Percentiles rank a stretch among this genome's conserved stretches.
phyloP scores from a whole-genome alignment of 495 filamentous ascomycete genomes.

The Lasiosphaeria ovina region DNA sequence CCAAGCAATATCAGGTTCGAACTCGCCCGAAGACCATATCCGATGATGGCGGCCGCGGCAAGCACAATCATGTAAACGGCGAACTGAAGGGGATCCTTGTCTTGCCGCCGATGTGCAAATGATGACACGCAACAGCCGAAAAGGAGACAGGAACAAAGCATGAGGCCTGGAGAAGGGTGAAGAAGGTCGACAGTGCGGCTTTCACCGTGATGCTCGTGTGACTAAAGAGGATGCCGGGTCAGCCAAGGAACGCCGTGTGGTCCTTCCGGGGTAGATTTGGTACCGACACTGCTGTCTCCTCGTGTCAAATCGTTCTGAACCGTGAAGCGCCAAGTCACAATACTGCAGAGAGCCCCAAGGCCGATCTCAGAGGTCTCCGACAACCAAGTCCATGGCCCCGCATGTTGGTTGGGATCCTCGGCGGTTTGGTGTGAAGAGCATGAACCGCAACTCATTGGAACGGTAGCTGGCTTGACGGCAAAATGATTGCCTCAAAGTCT shows the following conservation, averaged over 20 bases:
- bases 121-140: constrained; percentile 48
- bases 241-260: constrained; percentile 4
- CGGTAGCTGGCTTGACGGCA: neutral
- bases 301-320: constrained; percentile 16
- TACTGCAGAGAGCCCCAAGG: constrained; percentile 21
- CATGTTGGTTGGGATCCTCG: neutral
- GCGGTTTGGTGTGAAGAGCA: constrained; percentile 14
- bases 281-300: constrained; percentile 15
- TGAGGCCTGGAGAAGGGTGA: constrained; percentile 35
- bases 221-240: constrained; percentile 4
- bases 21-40: constrained; percentile 30
- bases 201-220: constrained; percentile 7
- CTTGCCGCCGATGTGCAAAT: constrained; percentile 40
- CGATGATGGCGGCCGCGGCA: constrained; percentile 27
- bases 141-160: constrained; percentile 44
- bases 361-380: constrained; percentile 23
- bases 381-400: constrained; percentile 3
- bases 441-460: constrained; percentile 17
- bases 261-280: neutral
- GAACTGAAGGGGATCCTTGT: constrained; percentile 39
- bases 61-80: constrained; percentile 38
- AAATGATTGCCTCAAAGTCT: constrained; percentile 2
- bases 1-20: constrained; percentile 44
- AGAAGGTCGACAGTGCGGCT: constrained; percentile 12
- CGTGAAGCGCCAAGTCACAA: constrained; percentile 27